Conservation (phyloP, 805 yeast genomes). For the Barnettozyma sucrosica region DNA sequence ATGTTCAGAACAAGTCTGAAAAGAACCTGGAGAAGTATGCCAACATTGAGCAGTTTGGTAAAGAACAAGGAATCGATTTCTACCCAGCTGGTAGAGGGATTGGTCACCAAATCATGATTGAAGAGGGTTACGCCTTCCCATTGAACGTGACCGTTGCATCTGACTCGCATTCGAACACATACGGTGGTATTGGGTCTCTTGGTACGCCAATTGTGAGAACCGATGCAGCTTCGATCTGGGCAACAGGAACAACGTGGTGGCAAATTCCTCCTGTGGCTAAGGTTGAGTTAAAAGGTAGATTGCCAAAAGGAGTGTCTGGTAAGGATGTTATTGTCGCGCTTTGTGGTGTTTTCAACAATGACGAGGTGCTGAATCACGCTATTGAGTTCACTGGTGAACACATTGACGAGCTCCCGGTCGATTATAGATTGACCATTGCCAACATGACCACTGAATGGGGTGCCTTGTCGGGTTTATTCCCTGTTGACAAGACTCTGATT, state of each 20-base stretch:
- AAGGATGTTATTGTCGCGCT: conserved; percentile 95
- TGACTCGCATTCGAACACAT: conserved; percentile 95
- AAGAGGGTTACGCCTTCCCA: conserved; percentile 98
- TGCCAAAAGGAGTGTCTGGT: conserved; percentile 88
- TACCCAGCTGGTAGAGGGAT: conserved; percentile 99
- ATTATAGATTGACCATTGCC: conserved; percentile 87
- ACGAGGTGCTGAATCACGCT: conserved; percentile 90
- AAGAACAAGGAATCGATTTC: conserved; percentile 87
- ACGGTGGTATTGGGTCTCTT: conserved; percentile 92
- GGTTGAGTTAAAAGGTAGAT: conserved; percentile 75
- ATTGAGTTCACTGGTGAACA: conserved; percentile 90
- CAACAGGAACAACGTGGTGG: conserved; percentile 99
- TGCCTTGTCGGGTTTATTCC: conserved; percentile 93
- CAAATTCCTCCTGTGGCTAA: conserved; percentile 98
- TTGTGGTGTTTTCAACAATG: conserved; percentile 89
- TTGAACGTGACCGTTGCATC: conserved; percentile 90
- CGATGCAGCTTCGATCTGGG: conserved; percentile 99
- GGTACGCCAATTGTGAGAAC: conserved; percentile 99
- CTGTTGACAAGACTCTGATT: conserved; percentile 78
- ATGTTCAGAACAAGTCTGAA: conserved; percentile 89
- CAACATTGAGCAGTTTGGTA: conserved; percentile 87
- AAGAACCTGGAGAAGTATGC: conserved; percentile 82
- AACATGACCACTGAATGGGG: conserved; percentile 99
- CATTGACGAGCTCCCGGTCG: conserved; percentile 61
- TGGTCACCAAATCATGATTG: conserved; percentile 98